Base-by-base conservation (phyloP, 2,329 filamentous ascomycete species). In the Aspergillus proliferans region DNA sequence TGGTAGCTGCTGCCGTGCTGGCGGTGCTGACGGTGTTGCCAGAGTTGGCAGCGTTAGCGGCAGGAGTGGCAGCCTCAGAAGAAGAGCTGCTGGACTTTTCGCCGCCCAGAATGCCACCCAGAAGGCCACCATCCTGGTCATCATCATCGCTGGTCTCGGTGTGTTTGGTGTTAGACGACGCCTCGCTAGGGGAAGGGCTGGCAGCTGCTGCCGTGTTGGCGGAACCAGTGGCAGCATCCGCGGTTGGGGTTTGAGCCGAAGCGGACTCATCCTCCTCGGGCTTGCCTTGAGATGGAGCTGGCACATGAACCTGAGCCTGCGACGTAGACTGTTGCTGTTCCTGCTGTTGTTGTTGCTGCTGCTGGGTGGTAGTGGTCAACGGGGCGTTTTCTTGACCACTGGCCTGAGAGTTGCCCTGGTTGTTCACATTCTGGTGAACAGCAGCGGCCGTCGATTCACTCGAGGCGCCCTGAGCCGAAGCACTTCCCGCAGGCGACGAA, bases 401-500 rank as follows among this genome's bases (percentile, higher is more conserved):
- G 41, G 22, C 41, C 21, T 41, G 18, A 24, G 21, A 6, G 39
- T 24, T 21, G 39, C 19, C 18, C n/a, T 41, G 15, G 39, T 41
- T 12, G 39, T 41, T 41, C 12, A 34, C 24, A n/a, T 52, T 9
- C 39, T 33, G 36, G 38, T 49, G 30, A 43, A 41, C 39, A 18
- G 51, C 43, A 33, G 28, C 43, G 10, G 51, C 44, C 18, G 50
- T 48, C 40, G 50, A 38, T 28, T 53, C 47, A 4, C 15, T 19
- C 28, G 48, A 28, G 40, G 14, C 36, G 22, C 50, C 49, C 45
- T 56, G 57, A 46, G 49, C 15, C 21, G 49, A 46, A 26, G 50
- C 52, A 48, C 46, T 48, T 12, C 48, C 48, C 44, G 43, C 19
- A 45, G 49, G 49, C 26, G 56, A 52, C 18, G 56, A 58, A 15